Percentiles rank a stretch among this genome's conserved stretches.
Conservation (phyloP, 163 green algal genomes). For the Chloromonas sp. region DNA sequence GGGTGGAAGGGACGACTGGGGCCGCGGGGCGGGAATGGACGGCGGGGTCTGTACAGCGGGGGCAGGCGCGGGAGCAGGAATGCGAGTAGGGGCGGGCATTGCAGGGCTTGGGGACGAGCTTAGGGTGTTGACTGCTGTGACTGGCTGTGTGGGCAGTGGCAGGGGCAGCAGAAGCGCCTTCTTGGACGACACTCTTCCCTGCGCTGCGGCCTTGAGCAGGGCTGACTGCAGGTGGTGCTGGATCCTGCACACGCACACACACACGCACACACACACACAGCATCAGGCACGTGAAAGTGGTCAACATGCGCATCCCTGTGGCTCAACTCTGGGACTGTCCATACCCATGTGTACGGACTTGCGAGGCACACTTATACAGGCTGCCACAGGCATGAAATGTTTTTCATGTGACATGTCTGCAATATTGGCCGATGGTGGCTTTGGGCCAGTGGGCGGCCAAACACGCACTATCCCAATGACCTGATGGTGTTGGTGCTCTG, state of each 20-base stretch:
- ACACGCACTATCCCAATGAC: background rate
- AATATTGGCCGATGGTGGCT: background rate
- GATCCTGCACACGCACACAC: slow-evolving; percentile 11
- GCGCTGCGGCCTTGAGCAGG: slow-evolving; percentile 5
- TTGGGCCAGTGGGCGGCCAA: background rate
- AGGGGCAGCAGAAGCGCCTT: slow-evolving; percentile 16
- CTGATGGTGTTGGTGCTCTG: background rate
- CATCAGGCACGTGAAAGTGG: background rate
- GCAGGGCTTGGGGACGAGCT: background rate
- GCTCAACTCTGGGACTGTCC: background rate
- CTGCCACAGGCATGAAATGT: too few relatives aligned
- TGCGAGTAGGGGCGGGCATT: background rate
- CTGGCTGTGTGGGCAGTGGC: background rate
- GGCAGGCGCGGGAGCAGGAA: background rate
- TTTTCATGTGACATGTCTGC: too few relatives aligned
- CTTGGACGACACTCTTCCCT: slow-evolving; percentile 20
- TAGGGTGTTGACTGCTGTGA: background rate
- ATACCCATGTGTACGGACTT: background rate
- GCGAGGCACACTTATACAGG: too few relatives aligned
- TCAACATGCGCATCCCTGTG: background rate
- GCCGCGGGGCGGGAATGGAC: background rate
- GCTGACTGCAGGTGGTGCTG: slow-evolving; percentile 12
- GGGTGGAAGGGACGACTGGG: background rate
- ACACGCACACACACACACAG: background rate
- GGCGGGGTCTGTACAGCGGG: background rate